phyloP scores from a whole-genome alignment of 805 yeast species.

The Ogataea populi-albae region DNA sequence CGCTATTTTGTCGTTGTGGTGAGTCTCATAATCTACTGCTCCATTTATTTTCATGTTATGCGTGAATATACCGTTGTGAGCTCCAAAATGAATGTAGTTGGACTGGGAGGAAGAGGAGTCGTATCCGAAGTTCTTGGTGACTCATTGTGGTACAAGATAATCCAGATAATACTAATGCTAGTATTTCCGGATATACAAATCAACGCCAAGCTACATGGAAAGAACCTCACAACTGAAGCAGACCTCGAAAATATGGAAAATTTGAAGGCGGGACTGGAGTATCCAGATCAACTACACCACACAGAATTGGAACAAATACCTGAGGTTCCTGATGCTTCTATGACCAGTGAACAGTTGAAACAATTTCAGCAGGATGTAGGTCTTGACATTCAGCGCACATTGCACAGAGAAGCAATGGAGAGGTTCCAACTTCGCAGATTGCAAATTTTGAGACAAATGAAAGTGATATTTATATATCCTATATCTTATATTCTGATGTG shows the following conservation, averaged over 20 bases:
- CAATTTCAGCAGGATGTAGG: conserved; percentile 25
- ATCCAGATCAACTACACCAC: conserved; percentile 1
- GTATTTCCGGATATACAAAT: conserved; percentile 33
- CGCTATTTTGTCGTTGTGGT: conserved; percentile 63
- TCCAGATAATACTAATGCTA: conserved; percentile 26
- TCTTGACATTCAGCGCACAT: conserved; percentile 30
- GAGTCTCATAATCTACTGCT: conserved; percentile 62
- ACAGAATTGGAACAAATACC: conserved; percentile 4
- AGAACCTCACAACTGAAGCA: conserved; percentile 23
- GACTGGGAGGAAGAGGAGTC: conserved; percentile 14
- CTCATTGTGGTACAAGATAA: conserved; percentile 32
- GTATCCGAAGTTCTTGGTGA: conserved; percentile 25
- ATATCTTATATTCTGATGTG: conserved; percentile 75
- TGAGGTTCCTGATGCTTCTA: conserved; percentile 1
- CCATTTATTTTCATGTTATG: conserved; percentile 71
- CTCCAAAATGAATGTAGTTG: conserved; percentile 32
- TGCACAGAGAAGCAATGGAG: conserved; percentile 60
- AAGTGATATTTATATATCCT: conserved; percentile 80
- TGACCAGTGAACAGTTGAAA: conserved; percentile 9
- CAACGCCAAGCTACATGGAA: conserved; percentile 30
- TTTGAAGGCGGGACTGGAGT: conserved; percentile 9
- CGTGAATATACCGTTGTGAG: conserved; percentile 57
- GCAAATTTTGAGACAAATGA: conserved; percentile 73
- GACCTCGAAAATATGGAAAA: conserved; percentile 28
- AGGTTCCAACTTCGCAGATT: conserved; percentile 61